phyloP scores from a whole-genome alignment of 2,329 filamentous ascomycete species.

The Ophiognomonia clavigignenti-juglandacearum region DNA sequence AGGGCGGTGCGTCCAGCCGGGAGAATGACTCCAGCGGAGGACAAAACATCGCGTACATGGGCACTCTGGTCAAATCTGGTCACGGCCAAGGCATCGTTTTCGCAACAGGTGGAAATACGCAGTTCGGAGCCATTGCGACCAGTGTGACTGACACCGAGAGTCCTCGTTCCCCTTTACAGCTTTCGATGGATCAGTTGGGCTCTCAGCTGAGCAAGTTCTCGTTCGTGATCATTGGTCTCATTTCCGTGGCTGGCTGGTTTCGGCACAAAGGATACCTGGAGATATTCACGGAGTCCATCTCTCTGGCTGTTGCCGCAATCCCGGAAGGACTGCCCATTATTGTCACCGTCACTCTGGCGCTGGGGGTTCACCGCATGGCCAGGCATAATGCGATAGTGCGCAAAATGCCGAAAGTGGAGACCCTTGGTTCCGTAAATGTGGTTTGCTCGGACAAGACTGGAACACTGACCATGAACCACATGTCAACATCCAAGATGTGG shows the following conservation, averaged over 20 bases:
- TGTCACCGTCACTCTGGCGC: conserved; percentile 90
- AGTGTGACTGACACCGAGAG: conserved; percentile 94
- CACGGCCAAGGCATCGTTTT: conserved; percentile 97
- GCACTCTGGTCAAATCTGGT: conserved; percentile 89
- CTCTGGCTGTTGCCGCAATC: conserved; percentile 91
- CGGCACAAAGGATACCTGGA: conserved; percentile 87
- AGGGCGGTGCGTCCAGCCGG: conserved; percentile 25
- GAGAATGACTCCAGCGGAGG: conserved; percentile 68
- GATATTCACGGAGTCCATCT: conserved; percentile 97
- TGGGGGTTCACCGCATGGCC: conserved; percentile 96
- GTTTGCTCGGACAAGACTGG: conserved; percentile 98
- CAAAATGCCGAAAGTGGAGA: conserved; percentile 94
- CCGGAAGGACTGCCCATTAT: conserved; percentile 96
- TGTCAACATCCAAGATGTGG: conserved; percentile 97
- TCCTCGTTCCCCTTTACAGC: conserved; percentile 84
- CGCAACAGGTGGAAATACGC: conserved; percentile 86
- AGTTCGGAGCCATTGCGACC: conserved; percentile 93
- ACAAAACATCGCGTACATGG: conserved; percentile 97
- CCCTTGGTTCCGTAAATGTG: conserved; percentile 97
- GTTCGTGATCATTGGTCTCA: conserved; percentile 88
- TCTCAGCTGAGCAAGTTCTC: conserved; percentile 96
- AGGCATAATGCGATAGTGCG: conserved; percentile 92
- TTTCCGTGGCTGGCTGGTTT: conserved; percentile 83
- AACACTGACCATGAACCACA: conserved; percentile 94
- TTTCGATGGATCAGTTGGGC: conserved; percentile 96